These are phyloP conservation scores for Chaetomium tenue DNA, from an alignment of 495 filamentous ascomycete species.

Conservation along the genomic window DNA sequence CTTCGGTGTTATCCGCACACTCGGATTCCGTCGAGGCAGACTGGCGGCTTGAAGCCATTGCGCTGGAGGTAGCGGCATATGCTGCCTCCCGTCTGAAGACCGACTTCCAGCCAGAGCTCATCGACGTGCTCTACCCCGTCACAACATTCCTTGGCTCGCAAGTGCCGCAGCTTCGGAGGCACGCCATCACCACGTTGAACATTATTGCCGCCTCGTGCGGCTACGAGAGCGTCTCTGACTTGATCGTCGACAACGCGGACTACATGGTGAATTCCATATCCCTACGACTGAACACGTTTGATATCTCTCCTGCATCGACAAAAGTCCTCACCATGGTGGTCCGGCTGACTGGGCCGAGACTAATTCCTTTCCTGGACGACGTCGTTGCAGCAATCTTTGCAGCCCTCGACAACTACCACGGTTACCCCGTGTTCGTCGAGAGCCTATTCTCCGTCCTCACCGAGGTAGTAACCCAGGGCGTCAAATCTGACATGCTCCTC, in stretches of 20 bases:
- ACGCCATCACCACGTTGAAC: slow-evolving; percentile 83
- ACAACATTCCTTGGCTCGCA: slow-evolving; percentile 79
- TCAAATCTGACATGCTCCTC: slow-evolving; percentile 61
- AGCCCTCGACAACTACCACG: slow-evolving; percentile 88
- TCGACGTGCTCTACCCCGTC: slow-evolving; percentile 88
- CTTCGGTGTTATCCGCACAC: slow-evolving; percentile 58
- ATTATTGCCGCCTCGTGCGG: slow-evolving; percentile 70
- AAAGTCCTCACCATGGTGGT: slow-evolving; percentile 95
- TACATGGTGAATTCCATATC: slow-evolving; percentile 94
- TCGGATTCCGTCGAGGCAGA: slow-evolving; percentile 53
- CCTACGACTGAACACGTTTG: slow-evolving; percentile 83
- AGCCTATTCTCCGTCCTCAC: slow-evolving; percentile 77
- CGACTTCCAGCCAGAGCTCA: slow-evolving; percentile 78
- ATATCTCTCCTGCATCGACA: slow-evolving; percentile 86
- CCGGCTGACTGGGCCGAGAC: slow-evolving; percentile 70
- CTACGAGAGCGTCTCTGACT: slow-evolving; percentile 68
- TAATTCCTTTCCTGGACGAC: slow-evolving; percentile 91
- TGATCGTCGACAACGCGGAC: slow-evolving; percentile 91
- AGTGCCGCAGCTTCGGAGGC: slow-evolving; percentile 64
- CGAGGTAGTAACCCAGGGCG: slow-evolving; percentile 77
- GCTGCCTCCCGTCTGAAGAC: slow-evolving; percentile 63
- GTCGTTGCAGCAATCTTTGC: slow-evolving; percentile 85
- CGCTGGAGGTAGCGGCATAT: slow-evolving; percentile 71
- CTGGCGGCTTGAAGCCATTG: slow-evolving; percentile 69
- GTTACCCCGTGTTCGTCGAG: slow-evolving; percentile 83